A percentile compares a stretch with the other conserved stretches of the same genome.
Evolutionary conservation across 2,329 filamentous ascomycete species (phyloP).

Genomic region (Sclerotinia spermophila): DNA sequence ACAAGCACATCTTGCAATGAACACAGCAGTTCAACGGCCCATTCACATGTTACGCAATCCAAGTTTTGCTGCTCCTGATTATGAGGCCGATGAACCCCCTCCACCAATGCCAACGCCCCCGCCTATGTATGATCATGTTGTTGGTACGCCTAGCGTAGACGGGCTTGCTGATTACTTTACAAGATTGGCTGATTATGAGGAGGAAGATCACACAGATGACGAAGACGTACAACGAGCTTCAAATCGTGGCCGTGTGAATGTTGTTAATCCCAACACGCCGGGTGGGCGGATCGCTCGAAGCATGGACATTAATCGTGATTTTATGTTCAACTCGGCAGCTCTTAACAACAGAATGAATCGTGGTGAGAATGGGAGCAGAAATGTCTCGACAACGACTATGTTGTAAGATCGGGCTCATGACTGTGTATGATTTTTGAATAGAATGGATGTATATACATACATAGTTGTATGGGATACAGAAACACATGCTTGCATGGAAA

Average conservation of each 20-base stretch:
- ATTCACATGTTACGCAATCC: constrained; percentile 67
- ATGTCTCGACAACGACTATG: not conserved
- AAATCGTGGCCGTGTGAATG: constrained; percentile 35
- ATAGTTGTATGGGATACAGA: not conserved
- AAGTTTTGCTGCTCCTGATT: constrained; percentile 67
- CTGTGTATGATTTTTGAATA: not conserved
- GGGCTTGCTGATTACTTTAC: constrained; percentile 66
- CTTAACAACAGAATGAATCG: constrained; percentile 10
- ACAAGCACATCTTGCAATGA: constrained; percentile 45
- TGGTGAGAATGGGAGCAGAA: not conserved
- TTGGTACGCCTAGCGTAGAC: constrained; percentile 51
- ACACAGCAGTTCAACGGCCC: constrained; percentile 39
- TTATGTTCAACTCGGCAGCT: constrained; percentile 32
- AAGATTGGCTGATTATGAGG: constrained; percentile 41
- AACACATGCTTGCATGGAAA: constrained; percentile 1
- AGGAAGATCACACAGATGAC: constrained; percentile 33
- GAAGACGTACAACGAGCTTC: constrained; percentile 30
- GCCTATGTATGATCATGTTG: constrained; percentile 63
- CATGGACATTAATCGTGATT: constrained; percentile 38
- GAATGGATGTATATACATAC: not conserved
- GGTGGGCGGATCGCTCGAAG: constrained; percentile 35
- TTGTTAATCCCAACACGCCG: constrained; percentile 36
- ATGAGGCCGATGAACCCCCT: constrained; percentile 65
- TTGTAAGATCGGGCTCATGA: not conserved
- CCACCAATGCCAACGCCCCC: constrained; percentile 68